Evolutionary conservation across 305 asterid genomes (phyloP), one percentile per base, ranked within the genome.

Genomic region (Striga hermonthica): DNA sequence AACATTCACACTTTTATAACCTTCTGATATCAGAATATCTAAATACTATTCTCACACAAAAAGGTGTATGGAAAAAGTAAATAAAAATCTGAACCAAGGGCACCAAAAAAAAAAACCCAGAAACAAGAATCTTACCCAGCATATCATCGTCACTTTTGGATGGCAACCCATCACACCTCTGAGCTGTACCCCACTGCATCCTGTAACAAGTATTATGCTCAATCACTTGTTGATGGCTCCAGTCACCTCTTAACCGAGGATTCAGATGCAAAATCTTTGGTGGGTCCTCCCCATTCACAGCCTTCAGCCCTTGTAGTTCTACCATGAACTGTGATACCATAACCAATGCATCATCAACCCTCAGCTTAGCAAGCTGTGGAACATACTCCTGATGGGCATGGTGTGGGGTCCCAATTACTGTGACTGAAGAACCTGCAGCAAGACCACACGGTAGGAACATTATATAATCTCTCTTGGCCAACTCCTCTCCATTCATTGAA

Each of bases 141-240:
- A 79, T 82, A 77, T 90, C 95, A 60, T 88, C 95, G 4, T 86
- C 95, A 55, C 65, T 71, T 79, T 76, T 86, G 74, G 96, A 90
- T 40, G 89, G 93, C 67, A 84, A 64, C 69, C 98, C 99, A 74
- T 94, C 95, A 71, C 99, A 90, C 81, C 96, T 86, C 69, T 88
- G 96, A 80, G 95, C 85, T 13, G 74, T 66, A 53, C 98, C 96
- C 99, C 99, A 94, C 67, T 94, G 99, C 99, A 90, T 90, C 72
- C 99, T 88, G 67, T 88, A 94, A 76, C 97, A 94, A 4, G 96
- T 90, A 78, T 90, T 94, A 69, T 94, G 99, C 81, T 94, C 98
- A 65, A 94, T 86, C 47, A 94, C 99, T 43, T 95, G 96, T 68
- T 75, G 89, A 66, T 74, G 91, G 65, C 98, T 94, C 98, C 99